A percentile compares a stretch with the other conserved stretches of the same genome.
Conservation (phyloP, 345 rosid species). For the Syzygium oleosum region DNA sequence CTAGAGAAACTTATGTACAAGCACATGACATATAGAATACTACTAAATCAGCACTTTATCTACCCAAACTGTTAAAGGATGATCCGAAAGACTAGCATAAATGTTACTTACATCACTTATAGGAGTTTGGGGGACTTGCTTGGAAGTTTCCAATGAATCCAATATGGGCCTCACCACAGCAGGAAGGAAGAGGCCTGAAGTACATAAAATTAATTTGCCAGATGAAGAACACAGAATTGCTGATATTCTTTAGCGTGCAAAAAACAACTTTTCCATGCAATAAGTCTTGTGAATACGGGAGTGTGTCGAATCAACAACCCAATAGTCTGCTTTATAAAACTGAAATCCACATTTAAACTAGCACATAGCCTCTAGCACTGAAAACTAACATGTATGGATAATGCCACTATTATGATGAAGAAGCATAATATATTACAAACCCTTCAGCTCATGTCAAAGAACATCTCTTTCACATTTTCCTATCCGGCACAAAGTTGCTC, state of each 20-base stretch:
- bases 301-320: neutral
- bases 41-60: neutral
- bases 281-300: neutral
- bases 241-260: neutral
- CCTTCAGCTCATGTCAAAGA: neutral
- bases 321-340: neutral
- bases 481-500: neutral
- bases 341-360: neutral
- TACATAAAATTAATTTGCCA: neutral
- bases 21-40: neutral
- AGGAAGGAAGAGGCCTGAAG: constrained; percentile 83
- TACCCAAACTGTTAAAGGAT: neutral
- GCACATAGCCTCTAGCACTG: neutral
- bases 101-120: constrained; percentile 58
- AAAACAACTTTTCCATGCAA: neutral
- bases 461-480: neutral
- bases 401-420: neutral
- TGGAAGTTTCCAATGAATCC: constrained; percentile 79
- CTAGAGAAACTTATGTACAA: neutral
- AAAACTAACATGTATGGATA: neutral
- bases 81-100: neutral
- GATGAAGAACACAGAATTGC: neutral
- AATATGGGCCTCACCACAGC: constrained; percentile 94
- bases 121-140: constrained; percentile 73
- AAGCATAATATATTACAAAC: neutral